Evolutionary conservation across 805 yeast species (phyloP).

Genomic region (Lipomyces kockii): DNA sequence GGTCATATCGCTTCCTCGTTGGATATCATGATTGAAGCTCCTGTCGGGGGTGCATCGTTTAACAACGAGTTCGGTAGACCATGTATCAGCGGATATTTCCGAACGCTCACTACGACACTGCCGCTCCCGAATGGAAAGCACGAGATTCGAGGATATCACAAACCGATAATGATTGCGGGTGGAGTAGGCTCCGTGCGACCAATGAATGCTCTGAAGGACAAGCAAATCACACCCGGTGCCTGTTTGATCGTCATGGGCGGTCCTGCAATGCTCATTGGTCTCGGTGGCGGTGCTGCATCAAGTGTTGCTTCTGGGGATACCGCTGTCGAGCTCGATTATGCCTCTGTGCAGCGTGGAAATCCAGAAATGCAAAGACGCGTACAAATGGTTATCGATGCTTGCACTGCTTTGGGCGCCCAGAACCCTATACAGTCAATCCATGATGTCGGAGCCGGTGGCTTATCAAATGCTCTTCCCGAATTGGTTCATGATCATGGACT

Average conservation of each 20-base stretch:
- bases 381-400: constrained; percentile 94
- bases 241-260: constrained; percentile 95
- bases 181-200: constrained; percentile 98
- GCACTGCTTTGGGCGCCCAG: constrained; percentile 75
- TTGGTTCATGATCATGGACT: constrained; percentile 94
- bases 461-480: constrained; percentile 96
- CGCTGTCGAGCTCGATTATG: constrained; percentile 94
- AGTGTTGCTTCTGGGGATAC: constrained; percentile 96
- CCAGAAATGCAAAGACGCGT: constrained; percentile 99
- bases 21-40: constrained; percentile 96
- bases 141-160: constrained; percentile 94
- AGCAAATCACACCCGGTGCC: constrained; percentile 88
- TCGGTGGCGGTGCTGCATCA: constrained; percentile 99
- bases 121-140: constrained; percentile 61
- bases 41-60: constrained; percentile 96
- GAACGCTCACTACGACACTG: constrained; percentile 87
- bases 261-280: constrained; percentile 95
- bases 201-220: constrained; percentile 83
- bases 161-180: constrained; percentile 99
- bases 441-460: constrained; percentile 99
- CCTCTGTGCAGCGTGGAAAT: constrained; percentile 98
- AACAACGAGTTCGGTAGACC: constrained; percentile 99
- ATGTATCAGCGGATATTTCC: constrained; percentile 92
- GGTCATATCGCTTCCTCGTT: constrained; percentile 88
- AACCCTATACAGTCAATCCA: constrained; percentile 93